Conservation (phyloP, 2,329 filamentous ascomycete genomes). For the Podosphaera fusca region DNA sequence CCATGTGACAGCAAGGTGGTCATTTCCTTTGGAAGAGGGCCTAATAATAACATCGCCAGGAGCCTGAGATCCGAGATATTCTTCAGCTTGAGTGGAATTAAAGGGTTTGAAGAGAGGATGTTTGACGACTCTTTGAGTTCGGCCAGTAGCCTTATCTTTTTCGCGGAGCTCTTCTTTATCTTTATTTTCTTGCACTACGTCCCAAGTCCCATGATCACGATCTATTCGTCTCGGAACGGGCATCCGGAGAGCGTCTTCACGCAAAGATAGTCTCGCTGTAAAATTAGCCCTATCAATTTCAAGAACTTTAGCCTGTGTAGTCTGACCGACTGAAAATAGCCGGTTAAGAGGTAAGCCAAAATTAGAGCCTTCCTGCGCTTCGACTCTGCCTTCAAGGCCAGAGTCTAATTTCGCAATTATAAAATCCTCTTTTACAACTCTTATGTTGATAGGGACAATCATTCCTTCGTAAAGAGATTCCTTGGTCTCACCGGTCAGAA, state of each 20-base stretch:
- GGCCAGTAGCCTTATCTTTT: slow-evolving; percentile 65
- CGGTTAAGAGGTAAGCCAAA: slow-evolving; percentile 46
- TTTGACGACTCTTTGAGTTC: slow-evolving; percentile 86
- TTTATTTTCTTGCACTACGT: slow-evolving; percentile 54
- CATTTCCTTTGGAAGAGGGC: slow-evolving; percentile 81
- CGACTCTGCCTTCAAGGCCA: slow-evolving; percentile 73
- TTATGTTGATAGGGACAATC: slow-evolving; percentile 76
- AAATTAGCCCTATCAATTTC: slow-evolving; percentile 76
- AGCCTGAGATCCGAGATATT: slow-evolving; percentile 70
- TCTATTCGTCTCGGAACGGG: slow-evolving; percentile 49
- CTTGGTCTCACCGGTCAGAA: slow-evolving; percentile 82
- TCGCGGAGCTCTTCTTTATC: slow-evolving; percentile 69
- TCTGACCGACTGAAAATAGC: slow-evolving; percentile 58
- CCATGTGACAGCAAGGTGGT: slow-evolving; percentile 93
- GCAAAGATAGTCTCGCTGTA: slow-evolving; percentile 58
- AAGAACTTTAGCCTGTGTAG: slow-evolving; percentile 66
- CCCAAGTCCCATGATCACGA: slow-evolving; percentile 63
- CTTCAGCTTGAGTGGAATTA: slow-evolving; percentile 78
- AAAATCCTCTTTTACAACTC: slow-evolving; percentile 75
- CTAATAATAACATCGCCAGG: slow-evolving; percentile 84
- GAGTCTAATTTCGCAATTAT: slow-evolving; percentile 86
- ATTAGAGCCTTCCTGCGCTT: slow-evolving; percentile 59
- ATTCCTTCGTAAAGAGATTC: slow-evolving; percentile 70
- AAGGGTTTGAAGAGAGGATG: slow-evolving; percentile 89
- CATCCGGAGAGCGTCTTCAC: slow-evolving; percentile 56